These are phyloP conservation scores for Aspergillus egyptiacus DNA, from an alignment of 495 filamentous ascomycete genomes.

Conservation along the genomic window DNA sequence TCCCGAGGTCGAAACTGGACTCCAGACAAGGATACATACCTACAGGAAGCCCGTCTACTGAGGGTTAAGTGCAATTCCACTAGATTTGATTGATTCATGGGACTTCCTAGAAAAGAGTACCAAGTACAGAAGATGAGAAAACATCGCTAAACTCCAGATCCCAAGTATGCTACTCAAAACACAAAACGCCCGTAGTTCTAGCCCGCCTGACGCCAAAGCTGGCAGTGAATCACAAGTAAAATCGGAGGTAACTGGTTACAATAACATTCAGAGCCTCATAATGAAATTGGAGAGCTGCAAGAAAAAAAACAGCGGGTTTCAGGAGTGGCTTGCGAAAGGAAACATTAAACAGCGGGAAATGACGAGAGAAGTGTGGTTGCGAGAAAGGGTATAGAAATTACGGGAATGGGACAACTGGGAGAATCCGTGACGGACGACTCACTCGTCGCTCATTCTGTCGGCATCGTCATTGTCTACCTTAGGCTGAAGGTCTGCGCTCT, in stretches of 20 bases:
- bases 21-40: background rate
- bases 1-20: background rate
- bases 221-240: background rate
- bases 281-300: too few species aligned
- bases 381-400: background rate
- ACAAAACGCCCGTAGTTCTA: conserved; percentile 3
- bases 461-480: conserved; percentile 13
- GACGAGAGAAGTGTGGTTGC: background rate
- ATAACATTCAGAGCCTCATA: too few species aligned
- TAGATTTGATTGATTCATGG: background rate
- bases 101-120: too few species aligned
- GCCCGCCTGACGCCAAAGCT: conserved; percentile 3
- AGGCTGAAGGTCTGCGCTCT: background rate
- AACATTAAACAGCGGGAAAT: background rate
- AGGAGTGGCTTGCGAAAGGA: too few species aligned
- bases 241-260: background rate
- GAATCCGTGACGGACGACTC: background rate
- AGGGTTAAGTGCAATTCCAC: background rate
- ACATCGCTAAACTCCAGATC: conserved; percentile 7
- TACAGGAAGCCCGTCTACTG: background rate
- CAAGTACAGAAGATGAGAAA: background rate
- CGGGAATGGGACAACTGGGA: background rate
- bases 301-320: too few species aligned
- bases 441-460: conserved; percentile 25
- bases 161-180: conserved; percentile 3